Evolutionary conservation across 306 rosid genomes (phyloP).

Genomic region (Quercus mongolica): DNA sequence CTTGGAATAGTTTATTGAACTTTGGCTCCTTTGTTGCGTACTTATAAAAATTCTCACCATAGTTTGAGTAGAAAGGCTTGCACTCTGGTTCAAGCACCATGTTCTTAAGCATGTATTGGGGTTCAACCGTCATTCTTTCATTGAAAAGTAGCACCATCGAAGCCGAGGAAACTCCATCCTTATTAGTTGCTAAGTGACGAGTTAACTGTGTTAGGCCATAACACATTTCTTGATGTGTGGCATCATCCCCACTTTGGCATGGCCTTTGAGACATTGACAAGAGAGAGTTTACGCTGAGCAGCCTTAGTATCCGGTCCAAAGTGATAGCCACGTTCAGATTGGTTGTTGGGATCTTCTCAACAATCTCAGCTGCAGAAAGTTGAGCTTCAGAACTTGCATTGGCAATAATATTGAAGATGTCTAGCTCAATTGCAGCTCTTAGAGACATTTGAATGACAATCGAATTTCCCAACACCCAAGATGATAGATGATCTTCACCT

Average conservation of each 20-base stretch:
- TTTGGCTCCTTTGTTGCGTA: not conserved
- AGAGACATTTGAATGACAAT: not conserved
- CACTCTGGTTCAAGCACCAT: not conserved
- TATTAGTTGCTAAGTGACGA: not conserved
- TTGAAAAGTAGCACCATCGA: not conserved
- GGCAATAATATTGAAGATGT: slow-evolving; percentile 17
- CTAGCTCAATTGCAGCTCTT: slow-evolving; percentile 15
- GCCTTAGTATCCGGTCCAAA: slow-evolving; percentile 7
- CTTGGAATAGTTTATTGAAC: not conserved
- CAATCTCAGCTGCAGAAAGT: slow-evolving; percentile 5
- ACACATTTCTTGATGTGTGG: not conserved
- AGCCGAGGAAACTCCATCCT: not conserved
- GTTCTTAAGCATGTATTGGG: not conserved
- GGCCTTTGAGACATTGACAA: not conserved
- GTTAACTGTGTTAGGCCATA: slow-evolving; percentile 10
- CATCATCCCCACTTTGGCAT: not conserved
- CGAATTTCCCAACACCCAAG: not conserved
- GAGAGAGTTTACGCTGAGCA: not conserved
- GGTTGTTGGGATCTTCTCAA: not conserved
- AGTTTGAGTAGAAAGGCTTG: not conserved
- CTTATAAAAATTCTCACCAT: not conserved
- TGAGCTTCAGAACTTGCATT: slow-evolving; percentile 7
- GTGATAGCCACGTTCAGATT: not conserved
- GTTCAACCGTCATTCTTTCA: not conserved
- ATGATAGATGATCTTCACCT: not conserved